Evolutionary conservation across 1,284 basidiomycete species (phyloP), one percentile per base, ranked within the genome.

Genomic region (Sporisorium sorghi): DNA sequence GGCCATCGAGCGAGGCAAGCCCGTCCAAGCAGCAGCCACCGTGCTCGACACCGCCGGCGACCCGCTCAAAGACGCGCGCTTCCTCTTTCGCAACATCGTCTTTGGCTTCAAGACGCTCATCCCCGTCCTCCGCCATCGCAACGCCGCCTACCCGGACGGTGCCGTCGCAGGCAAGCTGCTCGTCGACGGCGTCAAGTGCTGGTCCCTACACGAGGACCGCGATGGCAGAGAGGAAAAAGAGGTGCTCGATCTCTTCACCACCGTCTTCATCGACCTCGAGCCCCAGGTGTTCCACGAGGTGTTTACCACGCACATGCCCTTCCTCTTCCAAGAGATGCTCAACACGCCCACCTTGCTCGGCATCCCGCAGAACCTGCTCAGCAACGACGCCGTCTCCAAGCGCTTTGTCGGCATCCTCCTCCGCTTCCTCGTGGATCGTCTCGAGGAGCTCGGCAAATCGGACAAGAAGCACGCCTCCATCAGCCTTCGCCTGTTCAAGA

Each of bases 341-440:
- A 63, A 90, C 70, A 92, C 94, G 65, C 90, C 91, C 17, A 87
- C 90, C 58, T 88, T 98, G 55, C 90, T 97, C 80, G 91, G 91
- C 69, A 89, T 99, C 53, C 91, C 93, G 63, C 93, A 97, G 83
- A 88, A 89, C 48, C 88, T 99, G n/a, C 92, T 98, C 77, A 87
- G 87, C 49, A 91, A 93, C 80, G 93, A 97, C 68, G 82, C 88
- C 14, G 91, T 92, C 17, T 97, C 94, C 4, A 91, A 93, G 23
- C 93, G 93, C 19, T 88, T 98, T n/a, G 90, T 97, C 61, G 93
- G 93, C 11, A 97, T 97, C 69, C 89, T 97, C 30, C 89, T 99
- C 62, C 90, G 91, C 48, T 94, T 93, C 85, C 89, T 99, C 51
- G 90, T 97, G 12, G 76, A 91, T 30, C 89, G 91, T 49, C 89